These are phyloP conservation scores for Sutorius australiensis DNA, from an alignment of 768 basidiomycete genomes.

Conservation along the genomic window DNA sequence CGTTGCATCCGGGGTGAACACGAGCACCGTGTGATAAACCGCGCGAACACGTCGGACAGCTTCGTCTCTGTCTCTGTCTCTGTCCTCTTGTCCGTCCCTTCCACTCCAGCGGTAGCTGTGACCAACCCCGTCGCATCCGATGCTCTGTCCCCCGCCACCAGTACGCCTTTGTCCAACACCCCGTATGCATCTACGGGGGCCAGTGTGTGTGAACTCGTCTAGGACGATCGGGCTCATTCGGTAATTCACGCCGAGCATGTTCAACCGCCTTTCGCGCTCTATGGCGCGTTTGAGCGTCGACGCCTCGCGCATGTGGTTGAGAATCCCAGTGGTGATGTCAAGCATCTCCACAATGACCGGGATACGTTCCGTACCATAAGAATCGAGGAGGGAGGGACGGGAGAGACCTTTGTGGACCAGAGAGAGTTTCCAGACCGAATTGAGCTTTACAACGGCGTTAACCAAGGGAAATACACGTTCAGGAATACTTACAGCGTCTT, in stretches of 20 bases:
- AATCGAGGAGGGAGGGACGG: slow-evolving; percentile 34
- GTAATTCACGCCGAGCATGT: slow-evolving; percentile 35
- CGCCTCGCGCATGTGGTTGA: background rate
- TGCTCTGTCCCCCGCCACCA: slow-evolving; percentile 44
- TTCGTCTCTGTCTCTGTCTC: slow-evolving; percentile 1
- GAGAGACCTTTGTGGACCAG: slow-evolving; percentile 38
- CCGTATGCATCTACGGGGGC: slow-evolving; percentile 12
- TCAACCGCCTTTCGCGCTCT: slow-evolving; percentile 3
- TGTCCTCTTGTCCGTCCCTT: too few species aligned
- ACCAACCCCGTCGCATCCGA: slow-evolving; percentile 39
- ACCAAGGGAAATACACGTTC: background rate
- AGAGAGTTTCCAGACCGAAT: slow-evolving; percentile 45
- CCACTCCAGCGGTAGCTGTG: background rate
- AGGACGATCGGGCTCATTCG: slow-evolving; percentile 34
- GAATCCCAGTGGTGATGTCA: slow-evolving; percentile 32
- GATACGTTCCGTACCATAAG: slow-evolving; percentile 43
- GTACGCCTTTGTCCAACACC: slow-evolving; percentile 18
- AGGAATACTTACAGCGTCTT: slow-evolving; percentile 35
- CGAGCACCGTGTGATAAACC: slow-evolving; percentile 27
- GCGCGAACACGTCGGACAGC: slow-evolving; percentile 26
- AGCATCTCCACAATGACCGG: slow-evolving; percentile 47
- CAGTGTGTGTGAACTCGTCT: slow-evolving; percentile 31
- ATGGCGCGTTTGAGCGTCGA: background rate
- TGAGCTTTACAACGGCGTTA: slow-evolving; percentile 26
- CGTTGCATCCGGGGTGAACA: slow-evolving; percentile 20